These are phyloP conservation scores for Sechiopsis laciniata DNA, from an alignment of 306 rosid species.

Conservation along the genomic window DNA sequence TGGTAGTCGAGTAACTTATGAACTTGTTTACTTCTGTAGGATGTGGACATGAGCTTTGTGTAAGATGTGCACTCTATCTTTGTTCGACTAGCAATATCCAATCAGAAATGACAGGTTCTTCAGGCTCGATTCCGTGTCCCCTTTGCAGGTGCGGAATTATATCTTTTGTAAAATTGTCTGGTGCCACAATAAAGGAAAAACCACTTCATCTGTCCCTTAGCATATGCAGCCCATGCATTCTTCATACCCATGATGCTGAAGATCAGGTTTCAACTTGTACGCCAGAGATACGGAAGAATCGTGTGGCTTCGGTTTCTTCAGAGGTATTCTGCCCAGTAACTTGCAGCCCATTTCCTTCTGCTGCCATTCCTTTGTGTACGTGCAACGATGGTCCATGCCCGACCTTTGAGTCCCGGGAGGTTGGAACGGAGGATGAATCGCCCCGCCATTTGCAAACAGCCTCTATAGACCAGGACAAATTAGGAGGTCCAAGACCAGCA, in stretches of 20 bases:
- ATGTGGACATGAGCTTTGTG: slow-evolving; percentile 86
- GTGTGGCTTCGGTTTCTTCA: slow-evolving; percentile 79
- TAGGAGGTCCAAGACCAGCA: slow-evolving; percentile 66
- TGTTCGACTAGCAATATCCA: slow-evolving; percentile 73
- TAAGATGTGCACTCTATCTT: slow-evolving; percentile 86
- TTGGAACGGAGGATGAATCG: slow-evolving; percentile 48
- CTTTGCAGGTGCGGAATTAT: slow-evolving; percentile 77
- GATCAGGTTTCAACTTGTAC: slow-evolving; percentile 49
- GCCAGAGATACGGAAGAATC: slow-evolving; percentile 60
- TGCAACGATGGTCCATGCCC: slow-evolving; percentile 88
- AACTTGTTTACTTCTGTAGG: slow-evolving; percentile 43
- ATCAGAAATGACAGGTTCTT: slow-evolving; percentile 49
- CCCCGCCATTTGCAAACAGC: slow-evolving; percentile 43
- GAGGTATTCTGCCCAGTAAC: slow-evolving; percentile 88
- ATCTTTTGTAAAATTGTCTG: slow-evolving; percentile 68
- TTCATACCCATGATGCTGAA: slow-evolving; percentile 50
- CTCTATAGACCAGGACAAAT: slow-evolving; percentile 50
- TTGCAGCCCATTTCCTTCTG: slow-evolving; percentile 88
- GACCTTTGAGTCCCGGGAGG: slow-evolving; percentile 54
- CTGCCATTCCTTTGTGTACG: slow-evolving; percentile 78
- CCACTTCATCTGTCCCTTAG: slow-evolving; percentile 53
- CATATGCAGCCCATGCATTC: slow-evolving; percentile 83
- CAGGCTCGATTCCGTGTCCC: slow-evolving; percentile 91
- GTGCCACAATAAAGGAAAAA: slow-evolving; percentile 58
- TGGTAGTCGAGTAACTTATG: not conserved